A percentile compares a stretch with the other conserved stretches of the same genome.
Conservation (phyloP, 495 filamentous ascomycete genomes). For the Venustampulla echinocandica region DNA sequence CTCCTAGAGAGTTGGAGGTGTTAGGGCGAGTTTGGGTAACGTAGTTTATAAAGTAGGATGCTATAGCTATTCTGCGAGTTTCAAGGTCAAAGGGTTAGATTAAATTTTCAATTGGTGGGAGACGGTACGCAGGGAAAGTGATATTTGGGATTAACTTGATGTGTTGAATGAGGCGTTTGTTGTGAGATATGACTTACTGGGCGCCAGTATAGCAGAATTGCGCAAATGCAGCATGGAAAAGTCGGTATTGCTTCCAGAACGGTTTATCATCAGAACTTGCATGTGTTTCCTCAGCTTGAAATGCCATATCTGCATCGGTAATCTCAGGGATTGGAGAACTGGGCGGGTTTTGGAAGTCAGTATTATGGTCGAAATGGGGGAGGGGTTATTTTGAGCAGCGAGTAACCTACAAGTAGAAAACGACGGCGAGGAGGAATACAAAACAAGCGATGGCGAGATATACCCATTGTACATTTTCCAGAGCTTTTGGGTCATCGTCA, state of each 20-base stretch:
- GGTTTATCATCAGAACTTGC: conserved; percentile 36
- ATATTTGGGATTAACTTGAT: too few species aligned
- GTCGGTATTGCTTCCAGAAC: conserved; percentile 52
- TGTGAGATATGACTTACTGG: too few species aligned
- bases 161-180: too few species aligned
- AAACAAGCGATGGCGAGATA: conserved; percentile 67
- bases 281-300: conserved; percentile 36
- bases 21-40: conserved; percentile 27
- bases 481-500: conserved; percentile 38
- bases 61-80: conserved; percentile 57
- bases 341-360: too few species aligned
- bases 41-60: conserved; percentile 40
- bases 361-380: too few species aligned
- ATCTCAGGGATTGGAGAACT: conserved; percentile 61
- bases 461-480: conserved; percentile 62
- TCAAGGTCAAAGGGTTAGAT: too few species aligned
- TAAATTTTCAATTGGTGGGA: too few species aligned
- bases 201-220: conserved; percentile 68
- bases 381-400: too few species aligned
- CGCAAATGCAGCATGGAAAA: conserved; percentile 56
- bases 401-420: conserved; percentile 62
- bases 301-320: conserved; percentile 65
- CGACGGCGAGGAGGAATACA: conserved; percentile 52
- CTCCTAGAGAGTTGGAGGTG: conserved; percentile 24
- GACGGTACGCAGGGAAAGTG: too few species aligned